Conservation (phyloP, 148 eudicot genomes). For the Linanthus parryae region DNA sequence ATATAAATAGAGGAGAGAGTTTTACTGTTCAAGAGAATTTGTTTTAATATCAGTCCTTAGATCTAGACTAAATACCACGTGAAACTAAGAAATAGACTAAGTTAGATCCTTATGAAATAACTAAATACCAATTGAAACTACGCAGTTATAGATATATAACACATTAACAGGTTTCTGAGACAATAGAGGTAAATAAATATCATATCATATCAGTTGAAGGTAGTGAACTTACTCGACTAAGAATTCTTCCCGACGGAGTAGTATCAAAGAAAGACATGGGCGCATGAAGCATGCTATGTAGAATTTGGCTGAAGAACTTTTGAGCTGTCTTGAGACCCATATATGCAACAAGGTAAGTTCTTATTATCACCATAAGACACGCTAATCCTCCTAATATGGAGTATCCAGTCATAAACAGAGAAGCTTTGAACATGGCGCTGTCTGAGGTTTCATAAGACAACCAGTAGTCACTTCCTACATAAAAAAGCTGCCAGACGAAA, state of each 20-base stretch:
- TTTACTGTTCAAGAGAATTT: no score
- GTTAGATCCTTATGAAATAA: no score
- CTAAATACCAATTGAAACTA: no score
- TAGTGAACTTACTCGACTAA: not conserved
- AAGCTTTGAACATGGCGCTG: conserved; percentile 21
- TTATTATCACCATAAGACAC: conserved; percentile 18
- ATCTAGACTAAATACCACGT: no score
- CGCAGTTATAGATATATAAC: no score
- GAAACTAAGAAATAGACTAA: no score
- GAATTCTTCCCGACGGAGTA: conserved; percentile 9
- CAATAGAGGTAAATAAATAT: not conserved
- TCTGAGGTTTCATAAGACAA: conserved; percentile 44
- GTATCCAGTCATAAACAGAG: conserved; percentile 29
- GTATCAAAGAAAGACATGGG: conserved; percentile 11
- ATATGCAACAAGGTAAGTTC: conserved; percentile 20
- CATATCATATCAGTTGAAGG: no score
- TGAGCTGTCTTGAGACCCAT: conserved; percentile 48
- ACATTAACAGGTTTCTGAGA: no score
- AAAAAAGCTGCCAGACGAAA: conserved; percentile 23
- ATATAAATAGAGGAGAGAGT: no score
- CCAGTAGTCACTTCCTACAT: conserved; percentile 44
- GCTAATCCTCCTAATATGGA: conserved; percentile 22
- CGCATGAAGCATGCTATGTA: conserved; percentile 13
- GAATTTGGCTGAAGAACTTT: conserved; percentile 35
- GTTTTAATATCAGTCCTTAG: no score